A percentile compares a stretch with the other conserved stretches of the same genome.
These are phyloP conservation scores for Cladobotryum mycophilum DNA, from an alignment of 2,329 filamentous ascomycete genomes.

Conservation along the genomic window DNA sequence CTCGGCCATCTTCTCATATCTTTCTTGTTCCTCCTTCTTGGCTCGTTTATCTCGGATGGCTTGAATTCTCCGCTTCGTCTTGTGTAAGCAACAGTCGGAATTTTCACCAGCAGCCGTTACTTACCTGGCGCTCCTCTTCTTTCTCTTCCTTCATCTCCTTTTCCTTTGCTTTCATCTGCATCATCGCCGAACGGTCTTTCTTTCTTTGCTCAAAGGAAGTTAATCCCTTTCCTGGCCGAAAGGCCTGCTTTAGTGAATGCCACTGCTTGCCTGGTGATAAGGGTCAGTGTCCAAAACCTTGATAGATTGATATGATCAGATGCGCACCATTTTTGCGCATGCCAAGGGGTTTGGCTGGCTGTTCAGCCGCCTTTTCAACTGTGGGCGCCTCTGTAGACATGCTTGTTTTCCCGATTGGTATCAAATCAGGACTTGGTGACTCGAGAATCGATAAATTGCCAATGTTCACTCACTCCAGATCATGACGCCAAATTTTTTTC, in stretches of 20 bases:
- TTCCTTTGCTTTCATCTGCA: conserved; percentile 84
- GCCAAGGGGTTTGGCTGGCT: conserved; percentile 43
- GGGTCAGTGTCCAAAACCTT: not conserved
- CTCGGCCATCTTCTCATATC: conserved; percentile 89
- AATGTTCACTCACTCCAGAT: not conserved
- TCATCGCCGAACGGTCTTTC: conserved; percentile 61
- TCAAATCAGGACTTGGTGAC: not conserved
- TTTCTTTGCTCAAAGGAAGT: conserved; percentile 73
- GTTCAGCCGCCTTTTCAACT: conserved; percentile 27
- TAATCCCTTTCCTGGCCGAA: conserved; percentile 73
- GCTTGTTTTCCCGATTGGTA: not conserved
- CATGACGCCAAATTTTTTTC: conserved; percentile 3
- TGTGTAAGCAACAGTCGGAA: not conserved
- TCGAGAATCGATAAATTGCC: conserved; percentile 1
- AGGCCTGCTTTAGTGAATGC: conserved; percentile 77
- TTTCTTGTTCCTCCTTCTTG: conserved; percentile 86
- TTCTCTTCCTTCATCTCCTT: conserved; percentile 96
- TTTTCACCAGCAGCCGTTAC: conserved; percentile 17
- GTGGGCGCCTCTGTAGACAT: conserved; percentile 3
- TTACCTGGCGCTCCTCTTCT: conserved; percentile 76
- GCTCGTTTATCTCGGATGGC: conserved; percentile 78
- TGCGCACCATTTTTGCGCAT: conserved; percentile 77
- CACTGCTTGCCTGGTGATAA: conserved; percentile 76
- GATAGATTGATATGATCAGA: not conserved
- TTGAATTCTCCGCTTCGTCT: conserved; percentile 63